Evolutionary conservation across 768 basidiomycete species (phyloP).

Genomic region (Hericium coralloides): DNA sequence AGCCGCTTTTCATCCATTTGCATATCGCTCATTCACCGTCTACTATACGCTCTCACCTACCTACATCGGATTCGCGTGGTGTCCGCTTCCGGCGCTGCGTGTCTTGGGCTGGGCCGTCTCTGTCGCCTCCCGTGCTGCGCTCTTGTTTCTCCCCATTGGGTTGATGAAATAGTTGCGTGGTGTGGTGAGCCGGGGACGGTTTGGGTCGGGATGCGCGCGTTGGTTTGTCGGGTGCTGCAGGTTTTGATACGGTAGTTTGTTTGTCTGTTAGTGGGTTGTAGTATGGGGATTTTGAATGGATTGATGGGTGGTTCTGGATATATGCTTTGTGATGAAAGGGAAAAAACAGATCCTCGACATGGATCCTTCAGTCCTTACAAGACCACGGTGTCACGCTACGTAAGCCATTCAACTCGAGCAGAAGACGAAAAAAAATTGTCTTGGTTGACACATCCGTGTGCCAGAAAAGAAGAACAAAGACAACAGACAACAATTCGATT

Average conservation of each 20-base stretch:
- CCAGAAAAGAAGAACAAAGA: too few relatives aligned
- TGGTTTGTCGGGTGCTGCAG: background rate
- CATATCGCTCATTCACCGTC: background rate
- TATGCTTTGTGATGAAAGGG: too few relatives aligned
- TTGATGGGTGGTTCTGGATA: background rate
- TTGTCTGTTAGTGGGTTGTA: background rate
- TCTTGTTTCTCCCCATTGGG: constrained; percentile 40
- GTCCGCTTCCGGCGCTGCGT: constrained; percentile 4
- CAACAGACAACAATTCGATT: too few relatives aligned
- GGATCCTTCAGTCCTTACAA: too few relatives aligned
- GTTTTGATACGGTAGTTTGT: background rate
- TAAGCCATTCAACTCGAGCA: too few relatives aligned
- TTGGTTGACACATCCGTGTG: too few relatives aligned
- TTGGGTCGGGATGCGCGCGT: constrained; percentile 1
- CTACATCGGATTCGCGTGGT: background rate
- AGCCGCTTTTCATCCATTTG: background rate
- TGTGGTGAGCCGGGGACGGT: constrained; percentile 39
- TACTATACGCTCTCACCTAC: background rate
- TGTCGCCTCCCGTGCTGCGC: constrained; percentile 20
- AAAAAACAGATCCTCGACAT: too few relatives aligned
- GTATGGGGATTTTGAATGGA: background rate
- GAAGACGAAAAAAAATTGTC: too few relatives aligned
- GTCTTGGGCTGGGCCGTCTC: constrained; percentile 15
- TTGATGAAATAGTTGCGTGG: constrained; percentile 31
- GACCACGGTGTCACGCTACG: too few relatives aligned